These are phyloP conservation scores for Urtica urens DNA, from an alignment of 306 rosid genomes.

Conservation along the genomic window DNA sequence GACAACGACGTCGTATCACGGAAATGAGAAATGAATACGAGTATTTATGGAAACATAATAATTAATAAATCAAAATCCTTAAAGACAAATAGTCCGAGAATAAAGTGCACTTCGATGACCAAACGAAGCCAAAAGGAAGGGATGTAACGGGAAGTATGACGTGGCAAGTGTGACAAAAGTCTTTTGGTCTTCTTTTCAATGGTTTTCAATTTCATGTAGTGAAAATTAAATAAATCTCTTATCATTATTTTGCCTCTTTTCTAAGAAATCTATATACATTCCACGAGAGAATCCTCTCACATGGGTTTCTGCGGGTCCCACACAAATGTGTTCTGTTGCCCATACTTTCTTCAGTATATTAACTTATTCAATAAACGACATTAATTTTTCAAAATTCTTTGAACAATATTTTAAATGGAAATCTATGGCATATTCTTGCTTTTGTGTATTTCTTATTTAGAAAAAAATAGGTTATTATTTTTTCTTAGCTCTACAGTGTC, in stretches of 20 bases:
- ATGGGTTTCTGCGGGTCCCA: slow-evolving; percentile 12
- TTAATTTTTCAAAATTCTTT: too few relatives aligned
- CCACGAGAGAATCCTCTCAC: neutral
- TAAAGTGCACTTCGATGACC: slow-evolving; percentile 7
- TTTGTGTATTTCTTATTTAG: neutral
- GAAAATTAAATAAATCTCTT: too few relatives aligned
- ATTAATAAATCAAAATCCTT: neutral
- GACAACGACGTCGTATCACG: slow-evolving; percentile 14
- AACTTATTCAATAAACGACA: neutral
- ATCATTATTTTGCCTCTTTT: neutral
- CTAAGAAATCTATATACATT: neutral
- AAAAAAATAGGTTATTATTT: too few relatives aligned
- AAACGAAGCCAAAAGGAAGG: neutral
- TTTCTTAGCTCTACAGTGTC: neutral
- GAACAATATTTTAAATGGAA: neutral
- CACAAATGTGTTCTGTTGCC: neutral
- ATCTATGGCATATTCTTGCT: neutral
- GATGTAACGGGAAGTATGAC: slow-evolving; percentile 23
- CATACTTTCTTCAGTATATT: neutral
- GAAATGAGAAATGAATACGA: neutral
- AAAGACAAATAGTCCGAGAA: slow-evolving; percentile 7
- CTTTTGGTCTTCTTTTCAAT: neutral
- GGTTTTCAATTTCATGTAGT: too few relatives aligned
- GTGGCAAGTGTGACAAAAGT: slow-evolving; percentile 2
- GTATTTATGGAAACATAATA: neutral